A percentile compares a stretch with the other conserved stretches of the same genome.
These are phyloP conservation scores for Penicillium sp. DNA, from an alignment of 2,329 filamentous ascomycete species.

Conservation along the genomic window DNA sequence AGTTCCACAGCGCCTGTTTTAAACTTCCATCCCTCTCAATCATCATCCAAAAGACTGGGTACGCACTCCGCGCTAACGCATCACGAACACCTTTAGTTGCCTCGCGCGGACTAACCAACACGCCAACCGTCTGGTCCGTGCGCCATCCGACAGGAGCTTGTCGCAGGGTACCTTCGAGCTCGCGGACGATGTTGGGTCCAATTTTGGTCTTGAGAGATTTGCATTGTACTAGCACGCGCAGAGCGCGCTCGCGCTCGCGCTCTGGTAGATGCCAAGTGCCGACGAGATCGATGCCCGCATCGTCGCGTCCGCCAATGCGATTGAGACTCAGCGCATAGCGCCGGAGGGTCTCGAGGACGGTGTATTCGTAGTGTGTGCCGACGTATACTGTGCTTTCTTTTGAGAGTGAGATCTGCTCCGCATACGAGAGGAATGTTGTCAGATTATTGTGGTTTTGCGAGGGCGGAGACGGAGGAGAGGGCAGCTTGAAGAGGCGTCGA, in stretches of 20 bases:
- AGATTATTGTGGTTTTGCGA: conserved; percentile 41
- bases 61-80: conserved; percentile 65
- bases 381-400: conserved; percentile 42
- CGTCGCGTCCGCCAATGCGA: conserved; percentile 48
- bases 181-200: conserved; percentile 47
- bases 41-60: conserved; percentile 68
- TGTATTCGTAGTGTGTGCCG: conserved; percentile 52
- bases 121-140: conserved; percentile 63
- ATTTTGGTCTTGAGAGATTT: conserved; percentile 47
- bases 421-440: conserved; percentile 43
- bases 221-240: conserved; percentile 50
- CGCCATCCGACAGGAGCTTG: conserved; percentile 74
- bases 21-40: conserved; percentile 40
- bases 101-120: conserved; percentile 68
- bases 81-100: conserved; percentile 79
- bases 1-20: conserved; percentile 50
- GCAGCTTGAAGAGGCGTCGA: conserved; percentile 39
- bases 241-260: conserved; percentile 29
- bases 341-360: conserved; percentile 41
- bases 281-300: conserved; percentile 50
- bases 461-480: conserved; percentile 34
- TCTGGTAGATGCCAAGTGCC: conserved; percentile 47
- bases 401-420: conserved; percentile 39
- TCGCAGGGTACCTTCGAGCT: conserved; percentile 66
- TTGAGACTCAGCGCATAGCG: conserved; percentile 42